phyloP scores from a whole-genome alignment of 2,329 filamentous ascomycete genomes.

The Arachnomyces sp. region DNA sequence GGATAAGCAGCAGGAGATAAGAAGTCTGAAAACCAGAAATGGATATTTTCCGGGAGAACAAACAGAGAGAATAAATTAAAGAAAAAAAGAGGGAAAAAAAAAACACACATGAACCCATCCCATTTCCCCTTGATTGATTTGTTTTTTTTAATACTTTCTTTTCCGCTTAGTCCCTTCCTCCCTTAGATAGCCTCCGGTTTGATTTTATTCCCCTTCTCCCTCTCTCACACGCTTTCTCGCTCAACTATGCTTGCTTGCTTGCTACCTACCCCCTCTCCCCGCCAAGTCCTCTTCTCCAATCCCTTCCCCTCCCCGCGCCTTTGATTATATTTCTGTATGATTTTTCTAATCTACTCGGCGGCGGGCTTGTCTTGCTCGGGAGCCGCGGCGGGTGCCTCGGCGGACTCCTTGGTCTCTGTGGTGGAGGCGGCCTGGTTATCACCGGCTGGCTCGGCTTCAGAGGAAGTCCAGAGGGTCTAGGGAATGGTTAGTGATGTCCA shows the following conservation, averaged over 20 bases:
- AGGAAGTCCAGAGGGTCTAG: conserved; percentile 98
- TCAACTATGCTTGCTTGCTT: background rate
- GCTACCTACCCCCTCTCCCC: background rate
- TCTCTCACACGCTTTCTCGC: conserved; percentile 5
- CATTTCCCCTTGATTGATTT: too few relatives aligned
- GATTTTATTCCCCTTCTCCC: conserved; percentile 7
- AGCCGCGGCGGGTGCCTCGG: conserved; percentile 29
- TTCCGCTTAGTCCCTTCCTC: conserved; percentile 5
- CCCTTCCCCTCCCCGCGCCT: too few relatives aligned
- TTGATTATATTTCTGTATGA: background rate
- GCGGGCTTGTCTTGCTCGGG: conserved; percentile 31
- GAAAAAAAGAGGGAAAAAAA: conserved; percentile 4
- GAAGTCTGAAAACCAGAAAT: conserved; percentile 1
- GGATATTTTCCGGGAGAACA: background rate
- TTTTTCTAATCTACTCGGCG: conserved; percentile 35
- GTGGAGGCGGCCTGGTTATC: conserved; percentile 29
- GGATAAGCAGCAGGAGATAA: background rate
- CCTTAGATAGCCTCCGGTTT: conserved; percentile 5
- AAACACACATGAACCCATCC: conserved; percentile 5
- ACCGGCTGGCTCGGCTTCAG: conserved; percentile 79
- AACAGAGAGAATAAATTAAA: conserved; percentile 3
- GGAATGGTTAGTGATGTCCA: conserved; percentile 20
- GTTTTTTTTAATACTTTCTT: conserved; percentile 13
- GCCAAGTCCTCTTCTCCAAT: conserved; percentile 9
- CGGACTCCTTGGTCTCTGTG: conserved; percentile 31